A percentile compares a stretch with the other conserved stretches of the same genome.
Conservation (phyloP, 371 early-diverging fungal genomes). For the Lichtheimia corymbifera region DNA sequence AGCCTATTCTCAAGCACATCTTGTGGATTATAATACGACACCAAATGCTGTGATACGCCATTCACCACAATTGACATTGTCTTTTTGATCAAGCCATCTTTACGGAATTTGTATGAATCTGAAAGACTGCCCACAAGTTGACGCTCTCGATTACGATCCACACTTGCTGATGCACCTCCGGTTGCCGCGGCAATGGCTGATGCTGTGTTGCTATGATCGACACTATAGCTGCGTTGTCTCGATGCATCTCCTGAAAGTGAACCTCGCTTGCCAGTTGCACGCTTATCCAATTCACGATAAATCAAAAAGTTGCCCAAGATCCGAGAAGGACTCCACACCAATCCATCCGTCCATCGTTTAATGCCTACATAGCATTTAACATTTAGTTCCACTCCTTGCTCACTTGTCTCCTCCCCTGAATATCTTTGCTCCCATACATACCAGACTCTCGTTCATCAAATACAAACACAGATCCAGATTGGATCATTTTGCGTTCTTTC, state of each 20-base stretch:
- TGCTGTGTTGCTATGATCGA: neutral
- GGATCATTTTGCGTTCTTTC: conserved; percentile 54
- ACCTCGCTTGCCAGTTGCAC: conserved; percentile 35
- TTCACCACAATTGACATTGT: conserved; percentile 79
- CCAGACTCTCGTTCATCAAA: conserved; percentile 71
- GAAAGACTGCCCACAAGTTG: conserved; percentile 64
- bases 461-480: conserved; percentile 65
- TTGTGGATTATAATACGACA: conserved; percentile 81
- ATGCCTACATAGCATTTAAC: conserved; percentile 60
- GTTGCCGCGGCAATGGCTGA: neutral
- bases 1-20: conserved; percentile 60
- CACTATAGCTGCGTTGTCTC: neutral
- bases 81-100: conserved; percentile 83
- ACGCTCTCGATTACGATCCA: conserved; percentile 49
- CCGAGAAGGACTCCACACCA: conserved; percentile 84
- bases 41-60: conserved; percentile 76
- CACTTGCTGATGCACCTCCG: too few species aligned
- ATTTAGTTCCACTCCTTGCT: too few species aligned
- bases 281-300: conserved; percentile 74
- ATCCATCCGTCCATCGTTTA: conserved; percentile 90
- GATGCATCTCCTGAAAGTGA: conserved; percentile 1
- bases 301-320: conserved; percentile 78
- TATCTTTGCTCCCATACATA: conserved; percentile 14
- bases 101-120: conserved; percentile 67
- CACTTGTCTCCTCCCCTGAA: neutral